These are phyloP conservation scores for Myriosclerotinia duriaeana DNA, from an alignment of 2,329 filamentous ascomycete species.

Conservation along the genomic window DNA sequence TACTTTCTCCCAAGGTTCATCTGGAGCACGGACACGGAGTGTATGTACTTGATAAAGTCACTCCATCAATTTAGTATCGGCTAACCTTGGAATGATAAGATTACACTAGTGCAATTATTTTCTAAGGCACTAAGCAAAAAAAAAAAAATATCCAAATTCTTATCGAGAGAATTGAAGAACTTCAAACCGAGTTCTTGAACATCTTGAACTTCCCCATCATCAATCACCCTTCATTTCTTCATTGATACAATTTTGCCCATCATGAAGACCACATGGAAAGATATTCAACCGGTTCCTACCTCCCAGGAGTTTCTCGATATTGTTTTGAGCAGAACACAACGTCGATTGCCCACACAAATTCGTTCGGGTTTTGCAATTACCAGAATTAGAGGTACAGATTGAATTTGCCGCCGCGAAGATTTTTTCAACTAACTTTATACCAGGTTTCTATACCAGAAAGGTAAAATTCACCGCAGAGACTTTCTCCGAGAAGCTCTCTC, in stretches of 20 bases:
- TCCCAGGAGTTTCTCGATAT: constrained; percentile 97
- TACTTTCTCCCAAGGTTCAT: too few species aligned
- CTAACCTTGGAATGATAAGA: constrained; percentile 28
- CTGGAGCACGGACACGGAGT: too few species aligned
- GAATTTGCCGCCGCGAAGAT: constrained; percentile 18
- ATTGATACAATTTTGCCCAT: constrained; percentile 39
- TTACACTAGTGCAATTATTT: constrained; percentile 18
- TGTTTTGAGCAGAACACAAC: constrained; percentile 88
- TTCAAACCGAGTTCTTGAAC: constrained; percentile 23
- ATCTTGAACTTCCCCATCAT: constrained; percentile 20
- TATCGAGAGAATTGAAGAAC: constrained; percentile 16
- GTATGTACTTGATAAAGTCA: neutral
- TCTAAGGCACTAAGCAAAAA: constrained; percentile 21
- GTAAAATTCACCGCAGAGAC: constrained; percentile 98
- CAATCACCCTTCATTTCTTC: constrained; percentile 1
- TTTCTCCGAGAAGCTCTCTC: constrained; percentile 87
- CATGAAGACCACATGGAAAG: constrained; percentile 67
- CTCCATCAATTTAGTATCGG: neutral
- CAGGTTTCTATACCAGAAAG: constrained; percentile 92
- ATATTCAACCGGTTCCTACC: constrained; percentile 85
- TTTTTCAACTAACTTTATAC: constrained; percentile 23
- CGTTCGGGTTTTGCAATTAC: constrained; percentile 93
- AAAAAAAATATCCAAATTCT: constrained; percentile 26
- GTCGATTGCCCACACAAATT: constrained; percentile 92
- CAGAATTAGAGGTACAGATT: constrained; percentile 67